Percentiles rank a stretch among this genome's conserved stretches.
Conservation (phyloP, 768 basidiomycete genomes). For the Coprinellus micaceus region DNA sequence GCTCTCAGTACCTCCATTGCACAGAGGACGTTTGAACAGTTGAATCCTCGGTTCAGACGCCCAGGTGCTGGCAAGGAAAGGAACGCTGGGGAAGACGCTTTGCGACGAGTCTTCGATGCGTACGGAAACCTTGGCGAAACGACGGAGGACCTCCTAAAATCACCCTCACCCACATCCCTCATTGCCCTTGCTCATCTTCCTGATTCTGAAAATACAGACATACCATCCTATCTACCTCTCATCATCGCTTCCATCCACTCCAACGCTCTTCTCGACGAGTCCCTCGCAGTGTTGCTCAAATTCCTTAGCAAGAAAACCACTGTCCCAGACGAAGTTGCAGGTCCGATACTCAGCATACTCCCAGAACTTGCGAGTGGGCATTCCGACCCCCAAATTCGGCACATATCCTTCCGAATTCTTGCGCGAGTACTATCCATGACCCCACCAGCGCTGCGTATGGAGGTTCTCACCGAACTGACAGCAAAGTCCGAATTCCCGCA, state of each 20-base stretch:
- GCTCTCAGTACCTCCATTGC: conserved; percentile 44
- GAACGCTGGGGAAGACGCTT: conserved; percentile 37
- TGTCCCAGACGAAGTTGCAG: conserved; percentile 42
- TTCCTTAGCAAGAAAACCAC: conserved; percentile 23
- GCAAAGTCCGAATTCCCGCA: conserved; percentile 50
- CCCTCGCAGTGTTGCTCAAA: conserved; percentile 52
- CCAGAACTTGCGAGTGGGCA: conserved; percentile 59
- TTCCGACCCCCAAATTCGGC: conserved; percentile 53
- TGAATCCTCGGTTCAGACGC: conserved; percentile 43
- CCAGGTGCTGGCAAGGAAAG: conserved; percentile 29
- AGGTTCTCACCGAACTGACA: conserved; percentile 53
- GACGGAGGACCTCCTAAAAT: conserved; percentile 9
- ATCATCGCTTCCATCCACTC: conserved; percentile 50
- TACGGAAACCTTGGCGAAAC: conserved; percentile 32
- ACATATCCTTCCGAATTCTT: conserved; percentile 59
- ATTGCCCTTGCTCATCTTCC: conserved; percentile 36
- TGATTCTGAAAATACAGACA: conserved; percentile 4
- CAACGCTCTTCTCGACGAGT: conserved; percentile 54
- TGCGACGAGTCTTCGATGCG: conserved; percentile 35
- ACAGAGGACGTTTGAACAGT: conserved; percentile 39
- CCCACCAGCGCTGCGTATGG: conserved; percentile 47
- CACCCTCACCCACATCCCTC: conserved; percentile 31
- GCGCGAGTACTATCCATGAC: conserved; percentile 48
- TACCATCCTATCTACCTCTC: conserved; percentile 35
- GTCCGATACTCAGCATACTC: conserved; percentile 47